Evolutionary conservation across 306 rosid genomes (phyloP), one percentile per base, ranked within the genome.

Genomic region (Notholithocarpus densiflorus): DNA sequence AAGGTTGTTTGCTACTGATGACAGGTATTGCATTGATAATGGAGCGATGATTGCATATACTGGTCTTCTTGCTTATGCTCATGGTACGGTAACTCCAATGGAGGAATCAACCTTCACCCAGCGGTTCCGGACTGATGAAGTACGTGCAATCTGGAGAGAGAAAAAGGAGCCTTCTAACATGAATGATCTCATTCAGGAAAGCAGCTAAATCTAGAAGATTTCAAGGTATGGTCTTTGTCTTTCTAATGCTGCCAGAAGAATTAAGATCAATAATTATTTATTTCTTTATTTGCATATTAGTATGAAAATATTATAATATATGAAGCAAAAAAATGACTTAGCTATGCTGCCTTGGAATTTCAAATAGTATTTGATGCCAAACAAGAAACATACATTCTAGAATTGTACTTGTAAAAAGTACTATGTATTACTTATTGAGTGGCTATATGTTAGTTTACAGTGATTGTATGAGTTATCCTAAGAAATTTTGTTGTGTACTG

Each of bases 31-130:
- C 81, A 6, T 94, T 69, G 98, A 94, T 60, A 94, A 94, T 75
- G 98, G 97, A 34, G 98, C 98, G 45, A 94, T 94, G 98, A 94
- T 94, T 54, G 98, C 98, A 20, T 94, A 90, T 64, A 89, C 97
- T 20, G 98, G 98, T 83, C 97, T 94, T 60, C 95, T 94, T 81
- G 93, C 94, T 71, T 89, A 81, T 84, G 91, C 95, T 51, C 81
- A 88, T 52, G 98, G 97, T 53, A 65, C 83, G 19, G 79, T 89
- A 1, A 94, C 97, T 57, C 81, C 92, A 4, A 71, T 92, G 5
- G 95, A 87, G 84, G 94, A 94, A 69, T 85, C 97, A 2, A 89
- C 97, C 4, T 88, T 94, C 83, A 92, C 97, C 31, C 97, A 94
- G 79, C 87, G 97, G 72, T 94, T 94, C 75, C 89, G 97, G 56